Percentiles rank a stretch among this genome's conserved stretches.
Evolutionary conservation across 2,329 filamentous ascomycete genomes (phyloP).

Genomic region (Mycocentrospora acerina): DNA sequence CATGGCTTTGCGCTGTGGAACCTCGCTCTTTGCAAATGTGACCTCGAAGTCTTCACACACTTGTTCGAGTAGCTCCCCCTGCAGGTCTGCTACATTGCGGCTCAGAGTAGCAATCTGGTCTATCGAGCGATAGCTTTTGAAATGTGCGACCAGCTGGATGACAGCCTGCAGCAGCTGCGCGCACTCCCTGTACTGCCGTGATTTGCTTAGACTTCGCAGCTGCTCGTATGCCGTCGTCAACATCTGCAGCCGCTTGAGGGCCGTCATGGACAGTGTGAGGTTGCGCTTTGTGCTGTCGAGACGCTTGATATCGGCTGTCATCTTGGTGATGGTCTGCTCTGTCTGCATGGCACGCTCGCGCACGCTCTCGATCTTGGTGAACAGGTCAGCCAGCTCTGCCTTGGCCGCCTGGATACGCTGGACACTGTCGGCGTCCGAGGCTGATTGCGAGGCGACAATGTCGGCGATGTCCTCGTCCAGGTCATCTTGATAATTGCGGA

Average conservation of each 20-base stretch:
- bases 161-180: slow-evolving; percentile 92
- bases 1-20: slow-evolving; percentile 66
- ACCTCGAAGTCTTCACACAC: slow-evolving; percentile 99
- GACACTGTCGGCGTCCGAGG: slow-evolving; percentile 82
- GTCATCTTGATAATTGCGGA: slow-evolving; percentile 76
- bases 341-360: slow-evolving; percentile 86
- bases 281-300: slow-evolving; percentile 96
- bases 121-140: slow-evolving; percentile 96
- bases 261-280: slow-evolving; percentile 95
- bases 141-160: slow-evolving; percentile 96
- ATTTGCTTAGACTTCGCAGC: slow-evolving; percentile 76
- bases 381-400: slow-evolving; percentile 82
- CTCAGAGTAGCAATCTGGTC: slow-evolving; percentile 95
- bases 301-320: slow-evolving; percentile 98
- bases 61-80: slow-evolving; percentile 90
- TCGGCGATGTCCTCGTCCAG: slow-evolving; percentile 75
- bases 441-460: slow-evolving; percentile 74
- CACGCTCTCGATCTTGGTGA: slow-evolving; percentile 92
- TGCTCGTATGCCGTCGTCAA: slow-evolving; percentile 99
- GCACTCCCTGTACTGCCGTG: slow-evolving; percentile 91
- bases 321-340: slow-evolving; percentile 93
- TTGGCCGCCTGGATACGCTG: slow-evolving; percentile 90
- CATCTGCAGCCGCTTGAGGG: slow-evolving; percentile 96
- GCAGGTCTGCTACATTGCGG: slow-evolving; percentile 88
- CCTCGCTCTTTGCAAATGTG: slow-evolving; percentile 85